Percentiles rank a stretch among this genome's conserved stretches.
Conservation (phyloP, 352 stramenopile species). For the Globisporangium uncinulatum region DNA sequence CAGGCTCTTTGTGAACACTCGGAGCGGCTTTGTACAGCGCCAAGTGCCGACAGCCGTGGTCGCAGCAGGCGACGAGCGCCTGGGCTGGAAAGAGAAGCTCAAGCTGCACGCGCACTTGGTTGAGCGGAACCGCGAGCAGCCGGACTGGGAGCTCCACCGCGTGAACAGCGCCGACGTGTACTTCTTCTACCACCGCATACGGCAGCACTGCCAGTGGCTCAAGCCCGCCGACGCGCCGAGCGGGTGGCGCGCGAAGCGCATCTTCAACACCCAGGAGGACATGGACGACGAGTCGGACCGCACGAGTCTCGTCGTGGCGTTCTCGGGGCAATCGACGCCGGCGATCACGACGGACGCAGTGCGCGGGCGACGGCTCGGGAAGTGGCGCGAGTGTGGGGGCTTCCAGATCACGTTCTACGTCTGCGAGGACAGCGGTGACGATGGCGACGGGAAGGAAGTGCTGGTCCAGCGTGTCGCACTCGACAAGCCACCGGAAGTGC, state of each 20-base stretch:
- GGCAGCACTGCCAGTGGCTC: constrained; percentile 51
- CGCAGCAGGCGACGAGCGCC: constrained; percentile 20
- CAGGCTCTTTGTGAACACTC: constrained; percentile 51
- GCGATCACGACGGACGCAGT: constrained; percentile 35
- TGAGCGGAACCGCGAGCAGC: constrained; percentile 35
- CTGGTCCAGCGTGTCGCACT: constrained; percentile 19
- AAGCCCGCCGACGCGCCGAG: constrained; percentile 26
- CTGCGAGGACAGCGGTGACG: constrained; percentile 18
- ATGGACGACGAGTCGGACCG: constrained; percentile 45
- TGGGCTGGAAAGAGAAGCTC: constrained; percentile 72
- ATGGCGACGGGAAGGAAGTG: neutral
- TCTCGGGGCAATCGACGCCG: constrained; percentile 27
- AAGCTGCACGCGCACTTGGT: constrained; percentile 36
- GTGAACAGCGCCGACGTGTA: constrained; percentile 51
- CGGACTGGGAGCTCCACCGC: constrained; percentile 59
- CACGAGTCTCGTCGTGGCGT: constrained; percentile 33
- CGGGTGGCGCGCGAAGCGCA: constrained; percentile 52
- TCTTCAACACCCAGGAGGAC: constrained; percentile 40
- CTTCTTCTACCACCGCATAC: constrained; percentile 69
- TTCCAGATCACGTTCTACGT: constrained; percentile 60
- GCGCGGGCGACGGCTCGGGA: constrained; percentile 33
- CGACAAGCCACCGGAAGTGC: constrained; percentile 50
- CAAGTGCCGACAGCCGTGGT: constrained; percentile 44
- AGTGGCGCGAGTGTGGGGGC: constrained; percentile 46
- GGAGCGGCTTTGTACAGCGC: constrained; percentile 58